phyloP scores from a whole-genome alignment of 2,329 filamentous ascomycete genomes.

The Colletotrichum horii region DNA sequence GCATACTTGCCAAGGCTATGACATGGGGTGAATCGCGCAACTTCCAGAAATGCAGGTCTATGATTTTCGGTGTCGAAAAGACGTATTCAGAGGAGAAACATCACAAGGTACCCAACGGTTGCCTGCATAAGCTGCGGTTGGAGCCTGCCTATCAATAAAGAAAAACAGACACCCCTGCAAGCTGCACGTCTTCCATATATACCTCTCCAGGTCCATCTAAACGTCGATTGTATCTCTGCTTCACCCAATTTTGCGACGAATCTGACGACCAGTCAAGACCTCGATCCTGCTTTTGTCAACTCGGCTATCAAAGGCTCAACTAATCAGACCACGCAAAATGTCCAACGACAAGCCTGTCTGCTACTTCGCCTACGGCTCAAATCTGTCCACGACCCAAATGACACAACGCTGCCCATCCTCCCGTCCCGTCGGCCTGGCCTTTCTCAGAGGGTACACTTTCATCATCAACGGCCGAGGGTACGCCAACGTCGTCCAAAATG shows the following conservation, averaged over 20 bases:
- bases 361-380: slow-evolving; percentile 77
- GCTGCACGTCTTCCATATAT: background rate
- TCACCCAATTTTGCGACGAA: background rate
- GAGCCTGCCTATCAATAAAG: background rate
- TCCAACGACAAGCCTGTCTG: slow-evolving; percentile 25
- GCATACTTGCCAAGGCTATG: background rate
- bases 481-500: slow-evolving; percentile 63
- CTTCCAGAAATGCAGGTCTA: background rate
- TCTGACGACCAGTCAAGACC: background rate
- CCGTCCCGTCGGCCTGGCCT: slow-evolving; percentile 60
- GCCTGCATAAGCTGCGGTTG: background rate
- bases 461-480: slow-evolving; percentile 71
- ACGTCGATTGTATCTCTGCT: background rate
- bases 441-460: slow-evolving; percentile 64
- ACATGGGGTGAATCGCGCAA: background rate
- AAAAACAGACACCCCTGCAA: background rate
- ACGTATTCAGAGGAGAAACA: background rate
- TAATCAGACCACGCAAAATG: background rate
- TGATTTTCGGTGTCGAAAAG: background rate
- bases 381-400: slow-evolving; percentile 73
- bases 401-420: slow-evolving; percentile 62
- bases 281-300: background rate
- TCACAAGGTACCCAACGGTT: background rate
- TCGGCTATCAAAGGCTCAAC: background rate
- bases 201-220: background rate